phyloP scores from a whole-genome alignment of 2,329 filamentous ascomycete genomes.

The Penicillium corylophilum region DNA sequence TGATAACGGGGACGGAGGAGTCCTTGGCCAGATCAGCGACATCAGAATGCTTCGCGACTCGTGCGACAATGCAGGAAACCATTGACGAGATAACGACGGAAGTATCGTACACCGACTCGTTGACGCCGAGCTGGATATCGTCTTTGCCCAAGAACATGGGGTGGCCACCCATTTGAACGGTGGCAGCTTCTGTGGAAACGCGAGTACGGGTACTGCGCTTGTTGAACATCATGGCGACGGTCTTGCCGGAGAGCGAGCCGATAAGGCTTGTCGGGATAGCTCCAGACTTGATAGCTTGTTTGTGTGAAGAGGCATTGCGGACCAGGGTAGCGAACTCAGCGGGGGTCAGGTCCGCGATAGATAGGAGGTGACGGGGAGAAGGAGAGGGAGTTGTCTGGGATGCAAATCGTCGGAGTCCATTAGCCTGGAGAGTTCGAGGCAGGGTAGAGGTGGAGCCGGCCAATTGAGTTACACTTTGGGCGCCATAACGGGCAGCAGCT shows the following conservation, averaged over 20 bases:
- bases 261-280: conserved; percentile 60
- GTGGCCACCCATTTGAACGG: conserved; percentile 83
- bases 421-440: conserved; percentile 27
- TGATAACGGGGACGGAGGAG: conserved; percentile 78
- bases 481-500: conserved; percentile 29
- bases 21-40: conserved; percentile 68
- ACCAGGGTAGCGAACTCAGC: conserved; percentile 79
- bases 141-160: conserved; percentile 96
- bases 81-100: conserved; percentile 91
- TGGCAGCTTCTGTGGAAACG: conserved; percentile 87
- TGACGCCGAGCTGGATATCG: conserved; percentile 92
- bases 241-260: conserved; percentile 68
- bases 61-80: conserved; percentile 78
- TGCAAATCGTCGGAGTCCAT: conserved; percentile 36
- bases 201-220: conserved; percentile 93
- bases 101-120: conserved; percentile 93
- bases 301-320: conserved; percentile 75
- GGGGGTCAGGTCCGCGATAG: conserved; percentile 80
- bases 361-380: conserved; percentile 81
- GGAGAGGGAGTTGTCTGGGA: conserved; percentile 53
- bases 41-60: conserved; percentile 75
- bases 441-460: conserved; percentile 25
- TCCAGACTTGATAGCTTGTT: conserved; percentile 71
- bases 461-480: conserved; percentile 30
- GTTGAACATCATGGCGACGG: conserved; percentile 93